Evolutionary conservation across 352 stramenopile genomes (phyloP).

Genomic region (Globisporangium viniferum): DNA sequence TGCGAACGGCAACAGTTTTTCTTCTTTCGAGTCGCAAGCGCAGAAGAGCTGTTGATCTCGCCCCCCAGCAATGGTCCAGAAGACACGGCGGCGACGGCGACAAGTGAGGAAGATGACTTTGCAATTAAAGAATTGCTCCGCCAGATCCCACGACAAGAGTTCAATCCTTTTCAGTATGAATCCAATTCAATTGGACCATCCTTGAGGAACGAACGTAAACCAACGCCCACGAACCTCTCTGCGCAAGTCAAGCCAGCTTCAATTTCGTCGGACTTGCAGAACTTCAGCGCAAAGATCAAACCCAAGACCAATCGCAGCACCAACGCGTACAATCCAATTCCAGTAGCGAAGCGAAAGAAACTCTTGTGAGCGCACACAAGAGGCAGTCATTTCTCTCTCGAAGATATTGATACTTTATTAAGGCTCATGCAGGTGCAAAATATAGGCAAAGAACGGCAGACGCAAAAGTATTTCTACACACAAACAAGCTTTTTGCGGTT

Average conservation of each 20-base stretch:
- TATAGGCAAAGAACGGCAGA: constrained; percentile 6
- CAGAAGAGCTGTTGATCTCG: constrained; percentile 33
- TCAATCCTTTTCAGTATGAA: constrained; percentile 34
- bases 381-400: constrained; percentile 4
- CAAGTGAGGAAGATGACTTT: background rate
- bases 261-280: background rate
- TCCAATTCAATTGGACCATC: constrained; percentile 9
- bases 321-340: constrained; percentile 2
- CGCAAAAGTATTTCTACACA: constrained; percentile 46
- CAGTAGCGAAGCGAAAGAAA: constrained; percentile 20
- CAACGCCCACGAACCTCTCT: background rate
- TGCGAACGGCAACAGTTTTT: constrained; percentile 15
- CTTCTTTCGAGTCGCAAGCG: constrained; percentile 30
- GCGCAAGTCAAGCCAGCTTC: background rate
- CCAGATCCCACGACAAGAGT: constrained; percentile 21
- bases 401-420: constrained; percentile 17
- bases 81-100: background rate
- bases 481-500: constrained; percentile 75
- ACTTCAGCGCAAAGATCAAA: background rate
- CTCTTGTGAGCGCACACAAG: constrained; percentile 10
- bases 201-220: background rate
- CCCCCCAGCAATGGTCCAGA: background rate
- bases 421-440: constrained; percentile 7
- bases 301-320: background rate
- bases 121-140: constrained; percentile 3